Evolutionary conservation across 345 rosid species (phyloP).

Genomic region (Lumnitzera littorea): DNA sequence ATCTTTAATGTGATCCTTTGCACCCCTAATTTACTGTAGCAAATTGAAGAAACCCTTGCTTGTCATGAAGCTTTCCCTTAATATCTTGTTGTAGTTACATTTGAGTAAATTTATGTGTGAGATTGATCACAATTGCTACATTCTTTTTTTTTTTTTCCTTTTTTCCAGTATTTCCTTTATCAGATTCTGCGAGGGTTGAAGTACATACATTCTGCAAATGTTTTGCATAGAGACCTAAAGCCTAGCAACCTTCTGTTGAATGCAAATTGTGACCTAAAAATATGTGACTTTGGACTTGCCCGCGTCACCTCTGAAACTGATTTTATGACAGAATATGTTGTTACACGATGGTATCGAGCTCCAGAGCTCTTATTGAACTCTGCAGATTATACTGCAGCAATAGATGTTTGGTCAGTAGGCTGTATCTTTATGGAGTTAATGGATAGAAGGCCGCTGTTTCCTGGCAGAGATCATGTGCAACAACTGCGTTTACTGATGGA

Average conservation of each 20-base stretch:
- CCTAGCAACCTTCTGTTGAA: constrained; percentile 85
- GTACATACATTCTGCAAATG: constrained; percentile 91
- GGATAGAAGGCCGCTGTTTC: constrained; percentile 78
- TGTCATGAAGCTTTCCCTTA: too few relatives aligned
- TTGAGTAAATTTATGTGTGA: background rate
- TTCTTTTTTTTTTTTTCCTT: background rate
- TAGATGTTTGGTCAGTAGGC: constrained; percentile 99
- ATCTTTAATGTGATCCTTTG: too few relatives aligned
- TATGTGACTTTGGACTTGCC: constrained; percentile 91
- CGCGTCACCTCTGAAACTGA: constrained; percentile 89
- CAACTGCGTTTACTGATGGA: constrained; percentile 83
- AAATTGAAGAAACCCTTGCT: too few relatives aligned
- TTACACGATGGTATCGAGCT: constrained; percentile 98
- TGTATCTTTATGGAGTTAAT: constrained; percentile 84
- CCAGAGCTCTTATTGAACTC: constrained; percentile 84
- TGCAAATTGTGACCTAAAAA: constrained; percentile 71
- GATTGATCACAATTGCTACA: background rate
- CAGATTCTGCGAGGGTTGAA: constrained; percentile 90
- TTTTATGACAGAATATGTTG: constrained; percentile 84
- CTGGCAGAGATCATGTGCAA: constrained; percentile 79
- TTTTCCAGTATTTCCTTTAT: constrained; percentile 87
- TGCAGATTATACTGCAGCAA: constrained; percentile 74
- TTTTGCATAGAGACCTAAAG: constrained; percentile 89
- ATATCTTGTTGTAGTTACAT: background rate
- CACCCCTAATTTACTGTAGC: too few relatives aligned